Percentiles rank a stretch among this genome's conserved stretches.
These are phyloP conservation scores for Bombardia bombarda DNA, from an alignment of 495 filamentous ascomycete genomes.

Conservation along the genomic window DNA sequence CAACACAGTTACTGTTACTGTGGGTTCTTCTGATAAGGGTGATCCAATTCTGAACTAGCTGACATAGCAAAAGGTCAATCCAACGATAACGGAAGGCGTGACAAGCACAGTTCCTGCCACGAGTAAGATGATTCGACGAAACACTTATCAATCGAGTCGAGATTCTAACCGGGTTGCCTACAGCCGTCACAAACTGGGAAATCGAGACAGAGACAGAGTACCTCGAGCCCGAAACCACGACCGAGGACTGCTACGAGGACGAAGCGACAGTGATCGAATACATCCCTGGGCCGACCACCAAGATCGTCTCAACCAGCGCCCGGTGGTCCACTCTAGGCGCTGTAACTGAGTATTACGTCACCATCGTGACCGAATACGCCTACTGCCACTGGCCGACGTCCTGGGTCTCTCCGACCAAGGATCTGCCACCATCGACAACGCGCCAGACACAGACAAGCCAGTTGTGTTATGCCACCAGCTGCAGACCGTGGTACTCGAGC, in stretches of 20 bases:
- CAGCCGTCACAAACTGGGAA: slow-evolving; percentile 15
- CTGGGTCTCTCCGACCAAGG: slow-evolving; percentile 4
- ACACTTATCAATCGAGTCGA: too few relatives aligned
- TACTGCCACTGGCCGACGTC: slow-evolving; percentile 21
- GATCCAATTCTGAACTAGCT: background rate
- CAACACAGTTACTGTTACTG: slow-evolving; percentile 16
- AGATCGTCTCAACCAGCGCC: slow-evolving; percentile 8
- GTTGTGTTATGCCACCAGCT: background rate
- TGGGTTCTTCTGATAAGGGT: background rate
- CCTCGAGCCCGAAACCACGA: slow-evolving; percentile 11
- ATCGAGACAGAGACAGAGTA: slow-evolving; percentile 13
- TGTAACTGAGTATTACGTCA: slow-evolving; percentile 18
- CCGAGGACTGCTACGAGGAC: slow-evolving; percentile 12
- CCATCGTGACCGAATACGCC: slow-evolving; percentile 12
- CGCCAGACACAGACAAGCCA: background rate
- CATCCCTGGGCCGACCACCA: slow-evolving; percentile 14
- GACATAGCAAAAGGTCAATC: slow-evolving; percentile 10
- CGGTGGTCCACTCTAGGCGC: slow-evolving; percentile 15
- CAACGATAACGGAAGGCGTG: slow-evolving; percentile 13
- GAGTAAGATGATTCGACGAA: too few relatives aligned
- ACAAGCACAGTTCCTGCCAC: slow-evolving; percentile 11
- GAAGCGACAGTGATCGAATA: slow-evolving; percentile 18
- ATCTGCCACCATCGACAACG: slow-evolving; percentile 12
- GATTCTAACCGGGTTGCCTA: background rate
- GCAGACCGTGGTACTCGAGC: slow-evolving; percentile 10